Base-by-base conservation (phyloP, 495 filamentous ascomycete genomes). In the Neurospora hispaniola region DNA sequence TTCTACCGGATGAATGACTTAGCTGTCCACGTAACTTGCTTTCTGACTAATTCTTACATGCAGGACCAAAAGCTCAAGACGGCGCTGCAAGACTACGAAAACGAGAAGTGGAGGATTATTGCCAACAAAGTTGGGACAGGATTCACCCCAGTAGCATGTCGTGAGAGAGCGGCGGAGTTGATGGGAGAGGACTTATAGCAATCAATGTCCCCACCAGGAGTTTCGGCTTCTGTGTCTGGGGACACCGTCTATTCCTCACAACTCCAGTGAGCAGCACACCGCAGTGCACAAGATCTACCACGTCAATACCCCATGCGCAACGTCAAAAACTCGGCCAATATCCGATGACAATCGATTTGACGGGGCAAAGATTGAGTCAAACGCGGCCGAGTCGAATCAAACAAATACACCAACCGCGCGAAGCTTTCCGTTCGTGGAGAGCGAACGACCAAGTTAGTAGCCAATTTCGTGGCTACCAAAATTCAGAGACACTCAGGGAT, bases 41-140 rank as follows among this genome's bases (percentile, higher is more conserved):
- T 27, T 66, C 54, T 66, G 27, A 66, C 54, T 16, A 62, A 35
- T 66, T 38, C 6, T 62, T 35, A 16, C 6, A 39, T 66, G 42
- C 76, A 97, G 94, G 89, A 94, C 68, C 86, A 90, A 81, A 90
- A 90, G 76, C 89, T 97, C 74, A 89, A 89, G 54, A 89, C 86
- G 66, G 94, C 94, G 20, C 88, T 96, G 74, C 87, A 92, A 77
- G 93, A 96, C 76, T 97, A 97, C 82, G 93, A 97, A 78, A 90
- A 92, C 80, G 93, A 97, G 78, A 91, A 92, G 74, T 97, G 94
- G 94, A 88, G 92, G 70, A 90, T 94, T 77, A 89, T 97, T 69
- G 89, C 94, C 76, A 90, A 89, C 76, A 97, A 96, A 81, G 89
- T 97, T 76, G 94, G 94, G 42, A 90, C 87, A 72, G 93, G 94